Evolutionary conservation across 2,329 filamentous ascomycete species (phyloP), one percentile per base, ranked within the genome.

Genomic region (Akanthomyces lecanii): DNA sequence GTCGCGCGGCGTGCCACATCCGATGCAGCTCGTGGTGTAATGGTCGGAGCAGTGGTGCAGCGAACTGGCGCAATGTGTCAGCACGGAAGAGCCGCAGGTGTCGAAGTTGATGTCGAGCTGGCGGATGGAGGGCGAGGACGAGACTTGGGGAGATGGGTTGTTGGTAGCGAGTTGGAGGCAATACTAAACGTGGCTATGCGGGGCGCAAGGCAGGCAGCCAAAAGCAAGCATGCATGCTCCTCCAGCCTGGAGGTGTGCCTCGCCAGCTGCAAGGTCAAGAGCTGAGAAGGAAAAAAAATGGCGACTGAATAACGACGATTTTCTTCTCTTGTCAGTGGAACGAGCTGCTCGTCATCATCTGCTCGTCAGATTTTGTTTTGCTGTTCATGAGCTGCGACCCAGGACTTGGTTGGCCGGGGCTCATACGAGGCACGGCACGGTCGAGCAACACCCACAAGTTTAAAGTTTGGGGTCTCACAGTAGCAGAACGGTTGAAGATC

Each of bases 1-100:
- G 62, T 61, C 40, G 60, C 23, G 62, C 40, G 25, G 42, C 54
- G 56, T 55, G 45, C 48, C 53, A 52, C 61, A 63, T 63, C n/a
- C 54, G 48, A 54, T 16, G 54, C 25, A 51, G 48, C 36, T 14
- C 30, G 38, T 44, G 38, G 56, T 40, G 48, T 23, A 2, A 44
- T 16, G 11, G n/a, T 36, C 18, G 36, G 30, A n/a, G 30, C 4
- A 18, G 47, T 54, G 11, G 3, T 10, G 7, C 3, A 18, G n/a
- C 16, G 36, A 16, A 8, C 47, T 11, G 38, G n/a, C 38, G 58
- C 36, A 44, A 47, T 47, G 14, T 21, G 8, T 25, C 33, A 10
- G 48, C n/a, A 53, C 10, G 50, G n/a, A n/a, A 47, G 58, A 8
- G n/a, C n/a, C 40, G 14, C 40, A 23, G 18, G 33, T 5, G 42